Evolutionary conservation across 331 rosid genomes (phyloP), one percentile per base, ranked within the genome.

Genomic region (Pyrus hybrid): DNA sequence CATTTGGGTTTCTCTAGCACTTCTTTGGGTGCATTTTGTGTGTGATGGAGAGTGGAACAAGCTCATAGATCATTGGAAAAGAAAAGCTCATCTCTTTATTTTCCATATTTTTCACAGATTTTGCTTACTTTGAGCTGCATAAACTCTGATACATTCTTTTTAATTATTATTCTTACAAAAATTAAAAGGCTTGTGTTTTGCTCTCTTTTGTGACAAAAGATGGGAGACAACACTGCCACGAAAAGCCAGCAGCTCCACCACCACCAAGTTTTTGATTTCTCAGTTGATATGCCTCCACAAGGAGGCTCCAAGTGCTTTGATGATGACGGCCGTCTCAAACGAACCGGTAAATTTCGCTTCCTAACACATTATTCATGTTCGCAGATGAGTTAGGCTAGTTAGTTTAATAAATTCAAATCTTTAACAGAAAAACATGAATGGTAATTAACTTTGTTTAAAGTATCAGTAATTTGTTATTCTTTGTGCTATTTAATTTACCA

Each of bases 251-350:
- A 26, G 70, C 83, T 20, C 10, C 63, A 49, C 47, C 83, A 73
- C 63, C 54, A 73, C 71, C 75, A 79, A 58, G 79, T 74, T 5
- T 68, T 80, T 45, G 63, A 74, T 13, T 64, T 80, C 35, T 63
- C 79, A 30, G 63, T 60, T 30, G 70, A 77, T 26, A 51, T 72
- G 68, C 72, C 65, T 29, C 76, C 79, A 1, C 74, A 57, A 37
- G 70, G 51, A 58, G 75, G 49, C 75, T 72, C 85, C 72, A 45
- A 73, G 35, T 57, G 72, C 68, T 67, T 35, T 35, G 85, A 81
- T 47, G 85, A 81, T 4, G 85, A 81, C 17, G 85, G 81, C 18
- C 85, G 85, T 60, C 68, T 68, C 20, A 72, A 71, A 23, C 71
- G 85, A 29, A 81, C 66, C 10, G 79, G 79, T 75, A 75, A 30